Evolutionary conservation across 306 rosid species (phyloP).

Genomic region (Dryas octopetala): DNA sequence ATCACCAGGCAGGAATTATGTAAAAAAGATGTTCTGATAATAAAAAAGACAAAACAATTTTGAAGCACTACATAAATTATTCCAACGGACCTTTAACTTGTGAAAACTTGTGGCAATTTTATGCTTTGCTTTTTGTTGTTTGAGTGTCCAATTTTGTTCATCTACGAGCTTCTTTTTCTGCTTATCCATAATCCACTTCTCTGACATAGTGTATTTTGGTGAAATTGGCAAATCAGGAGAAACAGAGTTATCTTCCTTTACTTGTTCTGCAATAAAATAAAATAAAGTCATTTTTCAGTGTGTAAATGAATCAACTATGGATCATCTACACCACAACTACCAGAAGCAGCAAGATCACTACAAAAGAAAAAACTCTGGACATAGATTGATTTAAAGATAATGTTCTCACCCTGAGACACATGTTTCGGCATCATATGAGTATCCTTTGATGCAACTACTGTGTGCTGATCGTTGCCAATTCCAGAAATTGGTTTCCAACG

Average conservation of each 20-base stretch:
- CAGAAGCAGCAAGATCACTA: constrained; percentile 12
- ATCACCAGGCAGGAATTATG: neutral
- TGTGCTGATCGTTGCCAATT: constrained; percentile 50
- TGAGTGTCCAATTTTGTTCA: constrained; percentile 65
- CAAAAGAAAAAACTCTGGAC: constrained; percentile 16
- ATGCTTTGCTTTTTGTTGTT: constrained; percentile 76
- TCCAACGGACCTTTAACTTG: constrained; percentile 66
- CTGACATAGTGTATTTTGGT: constrained; percentile 84
- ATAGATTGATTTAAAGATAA: constrained; percentile 8
- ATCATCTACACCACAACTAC: constrained; percentile 33
- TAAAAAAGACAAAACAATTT: neutral
- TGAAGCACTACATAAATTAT: neutral
- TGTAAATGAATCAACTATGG: constrained; percentile 19
- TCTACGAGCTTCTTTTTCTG: constrained; percentile 66
- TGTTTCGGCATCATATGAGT: constrained; percentile 49
- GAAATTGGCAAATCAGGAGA: constrained; percentile 49
- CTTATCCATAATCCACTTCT: constrained; percentile 81
- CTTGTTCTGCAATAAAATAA: constrained; percentile 53
- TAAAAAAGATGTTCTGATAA: neutral
- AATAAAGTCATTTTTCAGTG: constrained; percentile 30
- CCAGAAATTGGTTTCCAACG: constrained; percentile 76
- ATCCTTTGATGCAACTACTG: constrained; percentile 50
- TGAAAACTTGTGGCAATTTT: constrained; percentile 62
- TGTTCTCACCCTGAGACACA: constrained; percentile 57
- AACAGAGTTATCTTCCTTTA: constrained; percentile 45